Percentiles rank a stretch among this genome's conserved stretches.
These are phyloP conservation scores for Euphrasia arctica DNA, from an alignment of 305 asterid genomes.

Conservation along the genomic window DNA sequence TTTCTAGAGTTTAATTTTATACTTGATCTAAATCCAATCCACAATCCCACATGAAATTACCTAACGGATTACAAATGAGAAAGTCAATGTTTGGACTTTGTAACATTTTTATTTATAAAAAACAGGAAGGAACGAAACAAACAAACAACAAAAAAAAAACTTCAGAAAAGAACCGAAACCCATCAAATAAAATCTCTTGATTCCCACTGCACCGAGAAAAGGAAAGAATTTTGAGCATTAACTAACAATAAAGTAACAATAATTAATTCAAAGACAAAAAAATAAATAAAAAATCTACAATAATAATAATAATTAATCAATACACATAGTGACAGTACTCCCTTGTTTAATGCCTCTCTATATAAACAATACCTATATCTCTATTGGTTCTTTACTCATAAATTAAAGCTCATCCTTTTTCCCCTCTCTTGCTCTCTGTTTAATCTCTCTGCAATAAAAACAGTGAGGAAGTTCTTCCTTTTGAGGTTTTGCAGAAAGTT, in stretches of 20 bases:
- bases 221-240: conserved; percentile 7
- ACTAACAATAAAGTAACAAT: no score
- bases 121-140: neutral
- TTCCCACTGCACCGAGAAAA: conserved; percentile 25
- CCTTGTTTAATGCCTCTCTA: neutral
- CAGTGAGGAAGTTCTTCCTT: neutral
- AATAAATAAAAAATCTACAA: neutral
- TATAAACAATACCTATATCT: conserved; percentile 23
- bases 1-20: no score
- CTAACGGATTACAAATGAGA: neutral
- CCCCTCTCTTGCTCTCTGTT: neutral
- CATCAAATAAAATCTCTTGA: conserved; percentile 31
- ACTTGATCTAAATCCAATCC: no score
- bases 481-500: neutral
- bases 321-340: conserved; percentile 19
- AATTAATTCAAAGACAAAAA: no score
- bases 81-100: neutral
- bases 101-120: neutral
- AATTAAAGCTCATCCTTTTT: conserved; percentile 31
- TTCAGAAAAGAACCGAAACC: conserved; percentile 4
- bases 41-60: no score
- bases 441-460: conserved; percentile 5
- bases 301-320: conserved; percentile 6
- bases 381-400: conserved; percentile 27
- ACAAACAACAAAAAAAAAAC: neutral